These are phyloP conservation scores for Colletotrichum tofieldiae DNA, from an alignment of 2,329 filamentous ascomycete genomes.

Conservation along the genomic window DNA sequence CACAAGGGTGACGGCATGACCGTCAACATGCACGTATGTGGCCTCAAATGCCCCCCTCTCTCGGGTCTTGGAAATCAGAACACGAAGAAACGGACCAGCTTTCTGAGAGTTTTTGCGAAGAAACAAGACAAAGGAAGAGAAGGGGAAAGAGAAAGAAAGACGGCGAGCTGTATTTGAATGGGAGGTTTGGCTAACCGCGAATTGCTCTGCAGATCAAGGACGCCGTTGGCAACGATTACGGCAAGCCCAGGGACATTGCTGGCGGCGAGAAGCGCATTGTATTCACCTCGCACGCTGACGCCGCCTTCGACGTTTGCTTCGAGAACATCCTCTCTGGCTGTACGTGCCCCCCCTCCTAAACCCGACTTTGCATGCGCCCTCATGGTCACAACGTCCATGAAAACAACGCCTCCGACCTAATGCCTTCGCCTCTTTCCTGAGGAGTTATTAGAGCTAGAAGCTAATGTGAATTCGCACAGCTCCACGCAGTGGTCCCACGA, in stretches of 20 bases:
- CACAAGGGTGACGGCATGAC: conserved; percentile 90
- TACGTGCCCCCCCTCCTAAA: conserved; percentile 62
- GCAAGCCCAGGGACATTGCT: conserved; percentile 88
- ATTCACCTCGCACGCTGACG: conserved; percentile 93
- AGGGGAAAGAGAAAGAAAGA: background rate
- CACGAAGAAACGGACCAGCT: background rate
- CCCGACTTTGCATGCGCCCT: background rate
- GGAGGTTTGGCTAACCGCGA: conserved; percentile 28
- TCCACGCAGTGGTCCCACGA: conserved; percentile 62
- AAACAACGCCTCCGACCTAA: conserved; percentile 40
- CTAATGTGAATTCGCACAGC: conserved; percentile 48
- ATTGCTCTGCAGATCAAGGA: conserved; percentile 83
- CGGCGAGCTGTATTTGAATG: background rate
- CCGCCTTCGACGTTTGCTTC: conserved; percentile 96
- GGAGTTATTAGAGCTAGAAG: conserved; percentile 29
- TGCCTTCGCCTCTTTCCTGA: background rate
- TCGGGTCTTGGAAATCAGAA: background rate
- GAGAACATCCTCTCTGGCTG: conserved; percentile 83
- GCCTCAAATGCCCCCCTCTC: conserved; percentile 2
- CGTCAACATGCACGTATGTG: conserved; percentile 91
- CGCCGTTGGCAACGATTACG: conserved; percentile 96
- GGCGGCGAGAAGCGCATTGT: conserved; percentile 95
- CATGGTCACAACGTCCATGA: background rate
- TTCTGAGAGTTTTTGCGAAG: background rate
- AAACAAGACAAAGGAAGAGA: background rate